Base-by-base conservation (phyloP, 352 stramenopile species). In the Pythium biforme region DNA sequence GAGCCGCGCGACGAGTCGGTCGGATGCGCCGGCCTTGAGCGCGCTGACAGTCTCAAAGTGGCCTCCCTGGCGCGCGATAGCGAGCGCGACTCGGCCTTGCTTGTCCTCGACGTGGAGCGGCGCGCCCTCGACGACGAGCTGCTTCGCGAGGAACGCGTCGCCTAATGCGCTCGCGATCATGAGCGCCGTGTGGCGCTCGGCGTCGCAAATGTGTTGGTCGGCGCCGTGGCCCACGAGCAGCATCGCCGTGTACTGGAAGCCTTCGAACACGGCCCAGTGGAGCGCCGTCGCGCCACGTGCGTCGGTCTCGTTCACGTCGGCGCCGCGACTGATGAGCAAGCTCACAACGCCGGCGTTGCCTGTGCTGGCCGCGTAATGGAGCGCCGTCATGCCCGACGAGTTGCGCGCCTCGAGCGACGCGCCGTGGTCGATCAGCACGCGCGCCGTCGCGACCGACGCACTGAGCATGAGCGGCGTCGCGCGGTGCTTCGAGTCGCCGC, bases 181-280 rank as follows among this genome's bases (percentile, higher is more conserved):
- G 6, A 94, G 66, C 25, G 85, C 69, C 26, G 85, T 94, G 56
- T 94, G 85, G 20, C 79, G 69, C 68, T 92, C 83, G 7, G 81
- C 79, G 51, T 94, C 85, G 26, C 80, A 77, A 31, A 83, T 68
- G 10, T 51, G 39, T 65, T 85, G 75, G 64, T 80, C 66, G 0
- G 78, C 76, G 56, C 64, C 59, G 29, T 79, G 71, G 39, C 76
- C 78, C 14, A 87, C 76, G 29, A 87, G 69, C 46, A 85, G 72
- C 65, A 87, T 82, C 11, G 83, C 85, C 3, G 83, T 90, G 75
- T 94, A 94, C 67, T 92, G 85, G 62, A 90, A 94, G 3, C 85
- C 85, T 64, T 94, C 85, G 52, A 92, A 94, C 9, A 94, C 85
- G 9, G 82, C 81, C 85, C 85, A 94, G 50, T 94, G 85, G 26